phyloP scores from a whole-genome alignment of 2,329 filamentous ascomycete genomes.

The Alternaria triticina region DNA sequence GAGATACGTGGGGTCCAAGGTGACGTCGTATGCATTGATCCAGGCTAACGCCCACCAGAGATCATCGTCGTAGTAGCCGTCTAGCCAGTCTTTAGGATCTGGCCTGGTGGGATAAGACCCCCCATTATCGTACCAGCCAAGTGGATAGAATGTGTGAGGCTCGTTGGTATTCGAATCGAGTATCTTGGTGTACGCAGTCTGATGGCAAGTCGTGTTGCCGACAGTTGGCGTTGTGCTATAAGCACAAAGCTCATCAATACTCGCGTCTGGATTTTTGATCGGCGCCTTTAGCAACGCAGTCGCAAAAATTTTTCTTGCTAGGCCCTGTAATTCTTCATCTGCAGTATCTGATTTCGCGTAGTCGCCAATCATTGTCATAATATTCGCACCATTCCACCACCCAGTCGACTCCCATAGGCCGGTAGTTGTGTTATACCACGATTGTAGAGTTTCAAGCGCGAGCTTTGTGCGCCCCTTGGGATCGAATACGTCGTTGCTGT shows the following conservation, averaged over 20 bases:
- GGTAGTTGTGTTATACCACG: constrained; percentile 65
- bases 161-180: constrained; percentile 23
- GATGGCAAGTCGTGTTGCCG: constrained; percentile 7
- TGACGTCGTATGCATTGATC: constrained; percentile 63
- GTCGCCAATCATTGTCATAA: constrained; percentile 67
- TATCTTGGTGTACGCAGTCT: constrained; percentile 31
- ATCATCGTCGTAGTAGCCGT: constrained; percentile 61
- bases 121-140: constrained; percentile 23
- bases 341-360: constrained; percentile 45
- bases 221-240: constrained; percentile 1
- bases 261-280: constrained; percentile 38
- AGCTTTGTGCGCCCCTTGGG: constrained; percentile 33
- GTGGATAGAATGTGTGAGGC: constrained; percentile 25
- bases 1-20: constrained; percentile 54
- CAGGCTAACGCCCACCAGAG: constrained; percentile 60
- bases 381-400: constrained; percentile 80
- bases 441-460: constrained; percentile 58
- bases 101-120: constrained; percentile 9
- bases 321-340: constrained; percentile 42
- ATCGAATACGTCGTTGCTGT: constrained; percentile 16
- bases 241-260: constrained; percentile 23
- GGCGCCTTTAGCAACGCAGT: constrained; percentile 51
- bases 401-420: constrained; percentile 69
- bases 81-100: constrained; percentile 44
- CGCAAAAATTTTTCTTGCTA: constrained; percentile 51